Evolutionary conservation across 1,284 basidiomycete species (phyloP), one percentile per base, ranked within the genome.

Genomic region (Boletellus deceptivus): DNA sequence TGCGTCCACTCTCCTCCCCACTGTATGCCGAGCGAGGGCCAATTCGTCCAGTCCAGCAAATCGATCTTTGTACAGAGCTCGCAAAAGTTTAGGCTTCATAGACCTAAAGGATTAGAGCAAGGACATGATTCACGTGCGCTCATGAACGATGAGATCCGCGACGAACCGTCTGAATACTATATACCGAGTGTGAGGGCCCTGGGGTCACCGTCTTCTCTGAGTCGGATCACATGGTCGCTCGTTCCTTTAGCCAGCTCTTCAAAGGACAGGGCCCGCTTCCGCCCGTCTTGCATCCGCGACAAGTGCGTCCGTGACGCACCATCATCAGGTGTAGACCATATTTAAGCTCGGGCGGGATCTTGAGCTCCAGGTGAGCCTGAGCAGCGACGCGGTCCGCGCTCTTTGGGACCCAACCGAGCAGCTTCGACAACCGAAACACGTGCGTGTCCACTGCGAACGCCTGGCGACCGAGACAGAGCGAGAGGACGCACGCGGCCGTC

Each of bases 391-490:
- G 72, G 56, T 81, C 78, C 16, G 83, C 82, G 46, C 72, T 78
- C 38, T 62, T 60, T 0, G 88, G 89, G 2, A 88, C 77, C 88
- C 87, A 91, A 1, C 80, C 83, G 20, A 91, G 71, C 13, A 84
- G 58, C 53, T 77, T 82, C 54, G 80, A 80, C 52, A 90, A 69
- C 17, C 88, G 74, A 62, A 79, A 85, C 31, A 89, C 82, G 59
- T 86, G 84, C 25, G 88, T 91, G 61, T 91, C 88, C 46, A 91
- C 88, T 0, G 89, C 86, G 61, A 91, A 90, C 1, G 82, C 82
- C 50, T 85, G 76, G 14, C 87, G 71, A 1, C 82, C 83, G 18
- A 91, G 73, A 61, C 86, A 88, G 64, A 91, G 90, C n/a, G 90
- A 73, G 14, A 89, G 66, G 0, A 91, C 88, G 60, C 89, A 91